Conservation (phyloP, 2,329 filamentous ascomycete genomes). For the Diaporthe vaccinii region DNA sequence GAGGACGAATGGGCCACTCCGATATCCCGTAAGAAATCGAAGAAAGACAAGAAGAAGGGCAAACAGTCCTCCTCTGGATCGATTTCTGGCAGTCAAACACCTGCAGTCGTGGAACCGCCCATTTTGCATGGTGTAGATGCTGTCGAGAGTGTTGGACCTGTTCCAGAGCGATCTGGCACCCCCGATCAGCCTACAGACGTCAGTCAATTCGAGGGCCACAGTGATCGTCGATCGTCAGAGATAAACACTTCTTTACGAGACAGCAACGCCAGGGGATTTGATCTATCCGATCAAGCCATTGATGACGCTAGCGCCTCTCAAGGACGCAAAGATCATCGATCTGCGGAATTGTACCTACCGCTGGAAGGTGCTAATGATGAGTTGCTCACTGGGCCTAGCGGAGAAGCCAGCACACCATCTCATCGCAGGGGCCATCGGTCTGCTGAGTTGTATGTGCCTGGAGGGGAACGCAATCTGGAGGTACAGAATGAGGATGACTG, state of each 20-base stretch:
- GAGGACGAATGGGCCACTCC: slow-evolving; percentile 43
- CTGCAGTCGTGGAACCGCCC: slow-evolving; percentile 22
- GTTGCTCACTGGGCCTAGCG: slow-evolving; percentile 4
- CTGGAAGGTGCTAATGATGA: background rate
- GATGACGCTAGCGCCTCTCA: background rate
- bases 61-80: slow-evolving; percentile 44
- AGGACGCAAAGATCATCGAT: slow-evolving; percentile 15
- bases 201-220: background rate
- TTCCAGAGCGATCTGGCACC: background rate
- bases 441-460: slow-evolving; percentile 27
- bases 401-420: background rate
- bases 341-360: slow-evolving; percentile 27
- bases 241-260: background rate
- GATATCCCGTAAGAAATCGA: slow-evolving; percentile 50
- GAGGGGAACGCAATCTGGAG: background rate
- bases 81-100: slow-evolving; percentile 37
- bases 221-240: background rate
- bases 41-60: slow-evolving; percentile 54
- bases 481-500: background rate
- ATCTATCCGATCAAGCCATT: background rate
- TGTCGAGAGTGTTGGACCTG: background rate
- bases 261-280: background rate
- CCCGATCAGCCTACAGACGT: background rate
- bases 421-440: slow-evolving; percentile 9
- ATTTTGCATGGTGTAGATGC: background rate